Evolutionary conservation across 2,329 filamentous ascomycete species (phyloP).

Genomic region (Cytospora mali): DNA sequence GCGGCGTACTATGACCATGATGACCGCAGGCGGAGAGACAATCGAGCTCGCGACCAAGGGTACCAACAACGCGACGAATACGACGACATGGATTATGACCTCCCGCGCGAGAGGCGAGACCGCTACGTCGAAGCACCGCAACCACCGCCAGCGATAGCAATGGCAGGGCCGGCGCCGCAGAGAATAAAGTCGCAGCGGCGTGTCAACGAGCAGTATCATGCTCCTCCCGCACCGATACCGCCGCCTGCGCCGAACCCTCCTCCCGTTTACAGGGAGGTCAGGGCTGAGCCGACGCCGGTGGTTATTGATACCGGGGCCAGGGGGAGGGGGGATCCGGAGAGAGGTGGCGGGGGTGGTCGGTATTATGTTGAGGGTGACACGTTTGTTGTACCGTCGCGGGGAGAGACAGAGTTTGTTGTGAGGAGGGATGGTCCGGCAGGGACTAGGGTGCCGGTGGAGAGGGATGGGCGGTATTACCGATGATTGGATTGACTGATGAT

Average conservation of each 20-base stretch:
- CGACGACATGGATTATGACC: slow-evolving; percentile 8
- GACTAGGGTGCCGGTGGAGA: slow-evolving; percentile 13
- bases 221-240: background rate
- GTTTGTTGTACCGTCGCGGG: slow-evolving; percentile 21
- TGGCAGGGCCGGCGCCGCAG: too few species aligned
- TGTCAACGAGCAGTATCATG: background rate
- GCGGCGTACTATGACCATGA: slow-evolving; percentile 16
- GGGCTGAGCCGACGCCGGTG: too few species aligned
- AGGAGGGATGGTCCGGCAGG: slow-evolving; percentile 19
- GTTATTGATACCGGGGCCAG: slow-evolving; percentile 9
- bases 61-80: slow-evolving; percentile 15
- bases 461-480: slow-evolving; percentile 18
- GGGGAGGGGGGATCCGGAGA: background rate
- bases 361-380: slow-evolving; percentile 24
- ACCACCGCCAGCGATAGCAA: background rate
- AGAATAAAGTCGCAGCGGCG: slow-evolving; percentile 1
- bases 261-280: slow-evolving; percentile 12
- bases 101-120: slow-evolving; percentile 15
- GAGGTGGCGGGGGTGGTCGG: background rate
- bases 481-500: background rate
- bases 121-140: slow-evolving; percentile 7
- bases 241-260: slow-evolving; percentile 16
- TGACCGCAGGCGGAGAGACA: slow-evolving; percentile 5
- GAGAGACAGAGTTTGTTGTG: slow-evolving; percentile 17
- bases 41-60: background rate